Conservation (phyloP, 208 protist genomes). For the Wallacemonas rigidus region DNA sequence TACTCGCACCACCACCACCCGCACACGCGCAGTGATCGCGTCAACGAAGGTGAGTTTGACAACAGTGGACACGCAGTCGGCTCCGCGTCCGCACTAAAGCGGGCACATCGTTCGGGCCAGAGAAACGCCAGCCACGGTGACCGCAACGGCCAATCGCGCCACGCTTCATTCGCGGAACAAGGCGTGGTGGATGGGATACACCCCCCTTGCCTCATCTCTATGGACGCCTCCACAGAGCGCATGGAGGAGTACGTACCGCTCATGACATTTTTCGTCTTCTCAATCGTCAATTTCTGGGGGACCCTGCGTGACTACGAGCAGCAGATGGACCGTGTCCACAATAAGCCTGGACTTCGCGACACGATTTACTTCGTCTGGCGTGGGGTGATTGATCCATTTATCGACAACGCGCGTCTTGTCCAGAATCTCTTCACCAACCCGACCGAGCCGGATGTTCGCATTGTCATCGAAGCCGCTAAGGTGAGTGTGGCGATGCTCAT, state of each 20-base stretch:
- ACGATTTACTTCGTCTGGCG: conserved; percentile 37
- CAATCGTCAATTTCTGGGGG: conserved; percentile 75
- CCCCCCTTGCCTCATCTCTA: conserved; percentile 10
- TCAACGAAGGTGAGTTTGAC: neutral
- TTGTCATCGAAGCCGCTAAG: conserved; percentile 77
- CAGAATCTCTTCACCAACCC: conserved; percentile 33
- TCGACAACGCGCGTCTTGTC: conserved; percentile 46
- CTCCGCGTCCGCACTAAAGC: neutral
- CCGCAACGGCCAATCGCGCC: no score
- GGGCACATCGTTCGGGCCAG: neutral
- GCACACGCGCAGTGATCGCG: neutral
- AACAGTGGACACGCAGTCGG: neutral
- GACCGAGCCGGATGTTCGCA: conserved; percentile 44
- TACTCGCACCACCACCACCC: conserved; percentile 16
- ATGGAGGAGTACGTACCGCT: conserved; percentile 83
- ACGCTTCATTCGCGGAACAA: neutral
- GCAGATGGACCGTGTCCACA: conserved; percentile 17
- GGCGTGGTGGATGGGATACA: neutral
- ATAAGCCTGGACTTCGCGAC: conserved; percentile 6
- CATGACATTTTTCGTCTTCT: conserved; percentile 87
- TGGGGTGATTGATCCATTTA: conserved; percentile 40
- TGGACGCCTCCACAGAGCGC: conserved; percentile 23
- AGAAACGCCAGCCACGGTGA: no score
- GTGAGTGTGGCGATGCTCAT: conserved; percentile 79
- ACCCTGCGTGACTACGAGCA: conserved; percentile 60